Evolutionary conservation across 2,329 filamentous ascomycete species (phyloP).

Genomic region (Elsinoe arachidis): DNA sequence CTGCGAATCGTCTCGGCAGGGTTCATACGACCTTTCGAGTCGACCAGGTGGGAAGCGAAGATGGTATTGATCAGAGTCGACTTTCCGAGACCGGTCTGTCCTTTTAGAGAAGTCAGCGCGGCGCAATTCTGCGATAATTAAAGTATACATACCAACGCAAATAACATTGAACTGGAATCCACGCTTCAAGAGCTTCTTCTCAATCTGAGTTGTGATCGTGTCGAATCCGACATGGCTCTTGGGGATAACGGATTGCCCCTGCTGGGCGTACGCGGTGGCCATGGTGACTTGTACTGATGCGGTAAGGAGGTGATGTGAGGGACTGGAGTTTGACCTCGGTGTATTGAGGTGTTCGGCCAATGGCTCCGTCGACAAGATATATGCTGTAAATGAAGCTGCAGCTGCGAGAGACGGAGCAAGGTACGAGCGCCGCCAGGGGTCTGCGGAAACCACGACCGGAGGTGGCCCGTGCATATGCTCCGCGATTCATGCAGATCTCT

Average conservation of each 20-base stretch:
- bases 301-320: neutral
- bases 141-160: conserved; percentile 74
- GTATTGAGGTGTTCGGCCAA: neutral
- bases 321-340: neutral
- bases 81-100: conserved; percentile 97
- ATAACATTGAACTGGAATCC: conserved; percentile 99
- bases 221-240: conserved; percentile 99
- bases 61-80: conserved; percentile 99
- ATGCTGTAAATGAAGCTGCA: neutral
- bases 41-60: conserved; percentile 98
- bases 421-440: neutral
- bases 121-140: neutral
- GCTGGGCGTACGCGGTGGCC: conserved; percentile 56
- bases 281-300: conserved; percentile 33
- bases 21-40: conserved; percentile 90
- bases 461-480: too few species aligned
- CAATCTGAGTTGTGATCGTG: conserved; percentile 98
- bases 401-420: conserved; percentile 6
- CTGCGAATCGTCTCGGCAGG: conserved; percentile 89
- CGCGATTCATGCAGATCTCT: conserved; percentile 6
- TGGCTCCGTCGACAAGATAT: neutral
- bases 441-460: neutral
- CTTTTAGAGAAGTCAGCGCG: conserved; percentile 41
- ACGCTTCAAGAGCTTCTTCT: conserved; percentile 98
- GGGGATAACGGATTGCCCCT: conserved; percentile 58